phyloP scores from a whole-genome alignment of 2,329 filamentous ascomycete genomes.

The Beauveria pseudobassiana region DNA sequence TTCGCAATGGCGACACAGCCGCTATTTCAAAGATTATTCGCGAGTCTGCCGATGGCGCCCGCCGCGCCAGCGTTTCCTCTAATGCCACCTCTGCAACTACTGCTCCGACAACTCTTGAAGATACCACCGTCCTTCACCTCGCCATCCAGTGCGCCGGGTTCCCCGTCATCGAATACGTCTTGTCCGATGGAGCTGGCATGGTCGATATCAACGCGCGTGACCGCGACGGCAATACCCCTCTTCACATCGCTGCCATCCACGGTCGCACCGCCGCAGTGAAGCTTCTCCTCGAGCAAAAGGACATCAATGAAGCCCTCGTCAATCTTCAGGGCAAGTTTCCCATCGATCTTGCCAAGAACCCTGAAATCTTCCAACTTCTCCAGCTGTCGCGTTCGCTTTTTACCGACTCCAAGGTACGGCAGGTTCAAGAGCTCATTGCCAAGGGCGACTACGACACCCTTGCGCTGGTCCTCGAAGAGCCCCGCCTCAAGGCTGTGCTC shows the following conservation, averaged over 20 bases:
- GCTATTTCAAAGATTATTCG: slow-evolving; percentile 82
- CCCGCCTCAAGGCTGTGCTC: slow-evolving; percentile 74
- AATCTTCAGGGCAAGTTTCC: slow-evolving; percentile 82
- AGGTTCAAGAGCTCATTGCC: slow-evolving; percentile 73
- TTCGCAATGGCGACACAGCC: slow-evolving; percentile 83
- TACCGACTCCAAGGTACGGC: slow-evolving; percentile 75
- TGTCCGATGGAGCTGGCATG: slow-evolving; percentile 60
- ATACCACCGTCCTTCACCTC: slow-evolving; percentile 85
- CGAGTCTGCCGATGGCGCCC: slow-evolving; percentile 48
- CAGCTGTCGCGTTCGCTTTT: slow-evolving; percentile 87
- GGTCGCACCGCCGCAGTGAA: slow-evolving; percentile 75
- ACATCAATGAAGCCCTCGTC: slow-evolving; percentile 78
- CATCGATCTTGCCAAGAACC: slow-evolving; percentile 80
- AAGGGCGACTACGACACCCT: slow-evolving; percentile 68
- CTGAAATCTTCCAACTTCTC: slow-evolving; percentile 91
- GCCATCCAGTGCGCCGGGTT: slow-evolving; percentile 93
- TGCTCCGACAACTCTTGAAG: slow-evolving; percentile 51
- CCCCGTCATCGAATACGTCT: slow-evolving; percentile 88
- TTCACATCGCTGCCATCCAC: slow-evolving; percentile 80
- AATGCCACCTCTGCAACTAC: slow-evolving; percentile 34
- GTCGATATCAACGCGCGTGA: slow-evolving; percentile 86
- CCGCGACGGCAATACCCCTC: slow-evolving; percentile 86
- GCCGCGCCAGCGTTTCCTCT: slow-evolving; percentile 51
- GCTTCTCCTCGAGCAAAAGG: slow-evolving; percentile 71
- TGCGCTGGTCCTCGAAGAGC: slow-evolving; percentile 75